These are phyloP conservation scores for Vitis amurensis DNA, from an alignment of 164 flowering plant species.

Conservation along the genomic window DNA sequence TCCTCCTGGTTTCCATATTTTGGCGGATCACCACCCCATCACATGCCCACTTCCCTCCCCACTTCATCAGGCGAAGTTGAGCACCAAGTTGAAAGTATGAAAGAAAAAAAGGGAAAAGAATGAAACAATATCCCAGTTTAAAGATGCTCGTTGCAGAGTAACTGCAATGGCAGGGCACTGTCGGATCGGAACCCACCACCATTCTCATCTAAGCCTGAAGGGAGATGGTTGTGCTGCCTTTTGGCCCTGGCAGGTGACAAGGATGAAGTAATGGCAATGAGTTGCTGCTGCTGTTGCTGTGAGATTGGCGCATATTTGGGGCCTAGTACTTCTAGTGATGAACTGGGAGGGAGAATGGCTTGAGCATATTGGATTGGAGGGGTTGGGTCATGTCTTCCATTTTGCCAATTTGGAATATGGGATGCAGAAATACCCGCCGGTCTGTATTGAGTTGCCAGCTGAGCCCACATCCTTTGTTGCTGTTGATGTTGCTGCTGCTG, in stretches of 20 bases:
- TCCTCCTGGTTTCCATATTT: no score
- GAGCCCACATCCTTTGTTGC: conserved; percentile 42
- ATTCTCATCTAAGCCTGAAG: conserved; percentile 34
- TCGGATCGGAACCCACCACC: conserved; percentile 32
- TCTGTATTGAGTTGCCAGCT: conserved; percentile 36
- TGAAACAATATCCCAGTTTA: conserved; percentile 11
- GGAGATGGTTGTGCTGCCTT: conserved; percentile 30
- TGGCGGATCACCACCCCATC: no score
- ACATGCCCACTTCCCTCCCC: neutral
- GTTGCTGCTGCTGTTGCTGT: conserved; percentile 40
- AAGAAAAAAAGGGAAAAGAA: conserved; percentile 1
- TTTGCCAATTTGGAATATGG: conserved; percentile 39
- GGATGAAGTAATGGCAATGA: conserved; percentile 24
- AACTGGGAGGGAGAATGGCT: conserved; percentile 18
- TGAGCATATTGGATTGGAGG: conserved; percentile 20
- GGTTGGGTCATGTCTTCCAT: conserved; percentile 34
- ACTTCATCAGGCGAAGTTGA: neutral
- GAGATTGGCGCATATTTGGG: conserved; percentile 29
- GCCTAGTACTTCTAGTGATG: conserved; percentile 29
- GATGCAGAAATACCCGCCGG: conserved; percentile 20
- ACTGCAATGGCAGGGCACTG: conserved; percentile 35
- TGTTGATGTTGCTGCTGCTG: conserved; percentile 26
- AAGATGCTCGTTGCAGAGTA: conserved; percentile 43
- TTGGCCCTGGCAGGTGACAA: conserved; percentile 24
- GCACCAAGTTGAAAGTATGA: neutral